Evolutionary conservation across 75 land plant species (phyloP).

Genomic region (Gnetum montanum): DNA sequence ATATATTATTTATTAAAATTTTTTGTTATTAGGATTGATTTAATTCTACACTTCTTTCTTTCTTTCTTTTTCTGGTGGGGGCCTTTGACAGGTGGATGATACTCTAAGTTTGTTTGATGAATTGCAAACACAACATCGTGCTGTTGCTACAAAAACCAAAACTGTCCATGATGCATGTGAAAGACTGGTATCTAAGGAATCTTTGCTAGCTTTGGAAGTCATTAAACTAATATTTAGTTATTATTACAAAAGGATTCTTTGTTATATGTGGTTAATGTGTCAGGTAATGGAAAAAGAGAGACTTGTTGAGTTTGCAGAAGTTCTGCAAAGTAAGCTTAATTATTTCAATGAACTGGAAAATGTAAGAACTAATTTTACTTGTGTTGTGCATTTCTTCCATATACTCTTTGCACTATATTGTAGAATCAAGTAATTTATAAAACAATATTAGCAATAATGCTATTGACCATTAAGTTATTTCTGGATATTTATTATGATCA

Average conservation of each 20-base stretch:
- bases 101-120: slow-evolving; percentile 80
- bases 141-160: slow-evolving; percentile 94
- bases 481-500: neutral
- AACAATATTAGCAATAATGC: neutral
- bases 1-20: too few relatives aligned
- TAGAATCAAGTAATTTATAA: neutral
- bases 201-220: too few relatives aligned
- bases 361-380: slow-evolving; percentile 59
- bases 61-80: neutral
- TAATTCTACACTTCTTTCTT: neutral
- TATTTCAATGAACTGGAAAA: slow-evolving; percentile 96
- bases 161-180: slow-evolving; percentile 99
- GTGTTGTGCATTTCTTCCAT: neutral
- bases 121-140: slow-evolving; percentile 89
- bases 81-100: slow-evolving; percentile 56
- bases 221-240: too few relatives aligned
- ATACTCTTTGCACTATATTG: neutral
- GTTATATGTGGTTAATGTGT: too few relatives aligned
- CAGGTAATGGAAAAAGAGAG: slow-evolving; percentile 91
- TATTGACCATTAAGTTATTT: neutral
- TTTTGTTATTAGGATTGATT: too few relatives aligned
- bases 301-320: slow-evolving; percentile 84
- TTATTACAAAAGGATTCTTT: too few relatives aligned
- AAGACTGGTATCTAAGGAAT: slow-evolving; percentile 79
- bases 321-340: slow-evolving; percentile 76